Evolutionary conservation across 805 yeast genomes (phyloP), one percentile per base, ranked within the genome.

Genomic region (Cyberlindnera meyerae): DNA sequence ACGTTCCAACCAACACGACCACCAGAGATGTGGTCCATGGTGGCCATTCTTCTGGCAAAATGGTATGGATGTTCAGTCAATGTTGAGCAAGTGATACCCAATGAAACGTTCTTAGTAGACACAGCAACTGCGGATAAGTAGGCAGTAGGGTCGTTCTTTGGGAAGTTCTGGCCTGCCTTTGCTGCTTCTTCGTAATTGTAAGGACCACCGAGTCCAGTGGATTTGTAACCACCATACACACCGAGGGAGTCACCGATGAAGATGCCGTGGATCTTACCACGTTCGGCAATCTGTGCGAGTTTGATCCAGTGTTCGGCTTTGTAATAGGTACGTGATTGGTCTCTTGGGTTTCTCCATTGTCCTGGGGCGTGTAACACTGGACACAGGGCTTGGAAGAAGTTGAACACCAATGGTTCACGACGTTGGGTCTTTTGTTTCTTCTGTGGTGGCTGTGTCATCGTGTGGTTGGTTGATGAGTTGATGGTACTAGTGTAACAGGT

Each of bases 1-100:
- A 69, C 58, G 44, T 69, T 69, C 74, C 74, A 69, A 18, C 73
- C 74, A 37, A 69, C 52, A 45, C 74, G 59, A 12, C 74, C 74
- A 18, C 59, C 59, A 8, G 70, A 60, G 31, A 69, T 57, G 37
- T 67, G 70, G 43, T 68, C 74, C 30, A 69, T 51, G 2, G 74
- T 66, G 11, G 71, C 69, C 40, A 67, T 45, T 35, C 71, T 54
- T 47, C 73, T 54, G 12, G 71, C 67, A 32, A 68, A 59, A 44
- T 61, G 69, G 37, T 64, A 68, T 1, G 73, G 73, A 24, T 61
- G 63, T 38, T 68, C 74, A 37, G 66, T 63, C 24, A 70, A 60
- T 8, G 73, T 68, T 4, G 69, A 61, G 32, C 65, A 64, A 13
- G 74, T 68, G 27, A 68, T 48, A 6, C 70, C 74, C 37, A 68